phyloP scores from a whole-genome alignment of 768 basidiomycete species.

The Hydnomerulius pinastri region DNA sequence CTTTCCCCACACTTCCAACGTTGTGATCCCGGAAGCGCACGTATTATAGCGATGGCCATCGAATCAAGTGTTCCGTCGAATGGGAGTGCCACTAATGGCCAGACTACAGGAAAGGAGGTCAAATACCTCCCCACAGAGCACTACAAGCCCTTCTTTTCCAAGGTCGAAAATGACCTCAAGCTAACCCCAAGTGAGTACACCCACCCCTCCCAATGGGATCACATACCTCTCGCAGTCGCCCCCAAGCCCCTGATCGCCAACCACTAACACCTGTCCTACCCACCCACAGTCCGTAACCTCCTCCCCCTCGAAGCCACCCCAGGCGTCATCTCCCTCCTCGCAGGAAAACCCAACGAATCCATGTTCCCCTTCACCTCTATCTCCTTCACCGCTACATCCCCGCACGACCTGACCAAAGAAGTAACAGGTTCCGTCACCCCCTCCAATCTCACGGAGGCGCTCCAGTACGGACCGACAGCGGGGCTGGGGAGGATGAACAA shows the following conservation, averaged over 20 bases:
- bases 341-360: slow-evolving; percentile 80
- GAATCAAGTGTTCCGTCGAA: background rate
- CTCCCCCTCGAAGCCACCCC: slow-evolving; percentile 73
- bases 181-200: slow-evolving; percentile 54
- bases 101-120: background rate
- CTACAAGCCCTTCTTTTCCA: slow-evolving; percentile 58
- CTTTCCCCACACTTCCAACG: too few species aligned
- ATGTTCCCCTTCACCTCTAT: slow-evolving; percentile 85
- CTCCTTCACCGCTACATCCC: slow-evolving; percentile 56
- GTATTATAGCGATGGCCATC: background rate
- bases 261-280: background rate
- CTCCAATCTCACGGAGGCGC: slow-evolving; percentile 55
- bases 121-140: slow-evolving; percentile 45
- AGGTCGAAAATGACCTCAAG: slow-evolving; percentile 53
- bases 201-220: background rate
- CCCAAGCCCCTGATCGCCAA: background rate
- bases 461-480: slow-evolving; percentile 73
- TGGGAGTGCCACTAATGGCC: slow-evolving; percentile 2
- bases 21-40: slow-evolving; percentile 4
- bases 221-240: background rate
- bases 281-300: slow-evolving; percentile 54
- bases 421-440: slow-evolving; percentile 49
- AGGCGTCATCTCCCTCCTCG: slow-evolving; percentile 71
- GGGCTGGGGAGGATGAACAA: slow-evolving; percentile 58
- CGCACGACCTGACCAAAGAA: slow-evolving; percentile 43